These are phyloP conservation scores for Yarrowia divulgata DNA, from an alignment of 805 yeast species.

Conservation along the genomic window DNA sequence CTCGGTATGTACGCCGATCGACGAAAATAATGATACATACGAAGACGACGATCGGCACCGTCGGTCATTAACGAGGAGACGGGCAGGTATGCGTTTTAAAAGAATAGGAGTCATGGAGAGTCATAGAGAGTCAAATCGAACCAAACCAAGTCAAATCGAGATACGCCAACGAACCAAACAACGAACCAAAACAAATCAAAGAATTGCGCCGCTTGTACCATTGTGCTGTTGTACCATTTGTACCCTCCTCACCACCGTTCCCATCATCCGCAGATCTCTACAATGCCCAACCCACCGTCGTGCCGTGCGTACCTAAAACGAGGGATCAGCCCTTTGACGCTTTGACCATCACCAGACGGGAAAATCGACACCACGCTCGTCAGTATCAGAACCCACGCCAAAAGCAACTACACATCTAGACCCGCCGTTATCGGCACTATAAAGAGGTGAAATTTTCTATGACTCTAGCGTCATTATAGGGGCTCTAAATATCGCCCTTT, in stretches of 20 bases:
- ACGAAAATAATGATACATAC: constrained; percentile 11
- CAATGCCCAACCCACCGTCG: neutral
- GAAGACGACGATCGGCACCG: neutral
- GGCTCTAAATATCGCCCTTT: too few relatives aligned
- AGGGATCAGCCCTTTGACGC: neutral
- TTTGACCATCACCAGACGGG: too few relatives aligned
- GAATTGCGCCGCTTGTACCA: too few relatives aligned
- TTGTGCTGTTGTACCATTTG: too few relatives aligned
- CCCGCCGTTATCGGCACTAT: neutral
- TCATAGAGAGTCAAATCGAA: too few relatives aligned
- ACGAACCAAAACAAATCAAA: neutral
- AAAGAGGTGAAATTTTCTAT: neutral
- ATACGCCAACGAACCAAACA: neutral
- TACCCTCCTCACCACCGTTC: too few relatives aligned
- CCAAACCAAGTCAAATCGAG: neutral
- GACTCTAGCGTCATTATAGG: too few relatives aligned
- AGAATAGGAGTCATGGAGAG: too few relatives aligned
- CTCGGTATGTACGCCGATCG: neutral
- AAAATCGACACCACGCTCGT: too few relatives aligned
- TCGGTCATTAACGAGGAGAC: neutral
- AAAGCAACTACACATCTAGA: neutral
- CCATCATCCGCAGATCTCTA: too few relatives aligned
- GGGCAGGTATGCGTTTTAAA: too few relatives aligned
- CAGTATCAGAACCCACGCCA: neutral
- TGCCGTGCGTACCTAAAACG: neutral